Percentiles rank a stretch among this genome's conserved stretches.
These are phyloP conservation scores for Colletotrichum costaricense DNA, from an alignment of 2,329 filamentous ascomycete genomes.

Conservation along the genomic window DNA sequence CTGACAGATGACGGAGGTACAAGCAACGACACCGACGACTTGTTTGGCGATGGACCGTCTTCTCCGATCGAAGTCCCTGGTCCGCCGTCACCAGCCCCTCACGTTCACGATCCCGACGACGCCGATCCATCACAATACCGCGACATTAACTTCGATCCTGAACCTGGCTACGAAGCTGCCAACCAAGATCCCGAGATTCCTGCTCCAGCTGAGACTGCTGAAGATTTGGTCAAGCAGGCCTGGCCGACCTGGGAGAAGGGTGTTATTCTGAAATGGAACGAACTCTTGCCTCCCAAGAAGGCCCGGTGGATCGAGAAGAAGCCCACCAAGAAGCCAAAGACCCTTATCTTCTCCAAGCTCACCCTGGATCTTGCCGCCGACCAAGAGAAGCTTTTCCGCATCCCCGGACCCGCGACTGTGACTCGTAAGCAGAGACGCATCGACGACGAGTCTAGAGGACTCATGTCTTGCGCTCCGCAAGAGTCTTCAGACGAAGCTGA, in stretches of 20 bases:
- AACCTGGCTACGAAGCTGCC: conserved; percentile 53
- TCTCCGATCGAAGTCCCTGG: conserved; percentile 58
- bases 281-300: conserved; percentile 84
- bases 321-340: conserved; percentile 82
- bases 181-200: conserved; percentile 75
- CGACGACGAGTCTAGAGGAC: conserved; percentile 59
- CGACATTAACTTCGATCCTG: conserved; percentile 60
- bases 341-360: conserved; percentile 87
- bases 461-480: conserved; percentile 57
- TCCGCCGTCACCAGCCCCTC: conserved; percentile 57
- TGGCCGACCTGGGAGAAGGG: conserved; percentile 86
- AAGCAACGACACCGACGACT: conserved; percentile 71
- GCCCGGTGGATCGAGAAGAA: conserved; percentile 83
- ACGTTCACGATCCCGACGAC: conserved; percentile 53
- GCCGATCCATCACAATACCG: conserved; percentile 51
- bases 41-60: conserved; percentile 73
- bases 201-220: conserved; percentile 76
- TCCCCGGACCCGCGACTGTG: conserved; percentile 69
- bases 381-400: conserved; percentile 85
- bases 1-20: conserved; percentile 70
- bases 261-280: conserved; percentile 81
- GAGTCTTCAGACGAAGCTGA: conserved; percentile 54
- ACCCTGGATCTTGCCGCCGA: conserved; percentile 88
- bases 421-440: conserved; percentile 68
- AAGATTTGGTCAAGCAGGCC: conserved; percentile 81